Evolutionary conservation across 164 flowering plant species (phyloP), one percentile per base, ranked within the genome.

Genomic region (Sedum album): DNA sequence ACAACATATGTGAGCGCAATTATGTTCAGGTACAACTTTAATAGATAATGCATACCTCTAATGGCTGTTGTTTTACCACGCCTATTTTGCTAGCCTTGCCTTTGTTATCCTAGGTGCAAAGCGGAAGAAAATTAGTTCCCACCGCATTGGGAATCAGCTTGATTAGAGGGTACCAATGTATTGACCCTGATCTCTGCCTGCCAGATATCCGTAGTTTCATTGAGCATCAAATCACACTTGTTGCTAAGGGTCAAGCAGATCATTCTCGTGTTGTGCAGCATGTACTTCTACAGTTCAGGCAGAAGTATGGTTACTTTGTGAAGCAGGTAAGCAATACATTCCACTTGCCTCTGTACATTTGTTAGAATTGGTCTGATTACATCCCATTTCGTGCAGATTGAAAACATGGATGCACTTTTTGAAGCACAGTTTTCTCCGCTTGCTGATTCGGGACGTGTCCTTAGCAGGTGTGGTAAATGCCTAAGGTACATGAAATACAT

Each of bases 391-490:
- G 31, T 80, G 75, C 82, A 93, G 98, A 89, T 93, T 76, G 97
- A 84, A 30, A 77, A 79, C 78, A 93, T 93, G 98, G 96, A 93
- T 82, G 88, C 89, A 39, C 70, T 93, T 38, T 93, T 93, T 82
- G 98, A 93, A 84, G 97, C 98, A 57, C 97, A 93, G 69, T 93
- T 93, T 76, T 93, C 98, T 38, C 86, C 88, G 4, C 86, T 91
- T 48, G 91, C 96, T 38, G 93, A 88, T 69, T 79, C 98, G n/a
- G 98, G 98, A 55, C 89, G 91, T 65, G 68, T 73, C 42, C 82
- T 93, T 17, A 91, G 98, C 77, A 93, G 91, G 82, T 93, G 98
- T 81, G 98, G 97, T 20, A 93, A 93, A 79, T 93, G 98, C 68
- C 72, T 82, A 61, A 80, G 97, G 44, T 93, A 93, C 80, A 91